Conservation (phyloP, 257 asterid genomes). For the Oldenlandia corymbosa region DNA sequence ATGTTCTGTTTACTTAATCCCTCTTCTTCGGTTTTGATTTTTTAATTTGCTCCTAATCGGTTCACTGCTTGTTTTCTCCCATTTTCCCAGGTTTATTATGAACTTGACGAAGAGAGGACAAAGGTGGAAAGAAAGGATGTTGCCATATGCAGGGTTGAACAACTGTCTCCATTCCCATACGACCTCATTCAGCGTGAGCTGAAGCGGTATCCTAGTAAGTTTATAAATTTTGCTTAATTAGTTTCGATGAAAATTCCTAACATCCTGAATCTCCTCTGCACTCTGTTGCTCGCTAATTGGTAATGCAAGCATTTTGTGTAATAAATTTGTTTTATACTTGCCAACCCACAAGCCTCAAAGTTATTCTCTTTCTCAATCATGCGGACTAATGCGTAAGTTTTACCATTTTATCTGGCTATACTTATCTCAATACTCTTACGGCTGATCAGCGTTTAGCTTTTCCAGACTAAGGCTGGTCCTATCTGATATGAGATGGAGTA, state of each 20-base stretch:
- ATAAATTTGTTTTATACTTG: background rate
- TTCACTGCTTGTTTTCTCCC: background rate
- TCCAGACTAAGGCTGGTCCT: background rate
- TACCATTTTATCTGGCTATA: background rate
- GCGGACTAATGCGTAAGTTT: background rate
- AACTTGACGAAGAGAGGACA: conserved; percentile 77
- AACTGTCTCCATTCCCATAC: conserved; percentile 92
- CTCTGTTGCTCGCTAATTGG: background rate
- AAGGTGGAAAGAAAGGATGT: conserved; percentile 59
- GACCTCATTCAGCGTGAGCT: conserved; percentile 88
- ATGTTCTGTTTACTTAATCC: too few species aligned
- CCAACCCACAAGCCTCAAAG: background rate
- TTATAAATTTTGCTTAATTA: background rate
- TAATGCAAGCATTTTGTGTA: background rate
- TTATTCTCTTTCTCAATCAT: background rate
- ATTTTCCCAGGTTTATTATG: conserved; percentile 70
- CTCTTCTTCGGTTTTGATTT: too few species aligned
- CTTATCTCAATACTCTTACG: background rate
- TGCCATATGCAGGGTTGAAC: conserved; percentile 92
- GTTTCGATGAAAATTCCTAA: background rate
- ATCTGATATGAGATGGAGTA: too few species aligned
- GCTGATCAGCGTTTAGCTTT: background rate
- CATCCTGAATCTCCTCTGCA: background rate
- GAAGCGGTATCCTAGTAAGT: conserved; percentile 89
- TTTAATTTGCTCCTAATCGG: background rate